A percentile compares a stretch with the other conserved stretches of the same genome.
Evolutionary conservation across 495 filamentous ascomycete species (phyloP).

Genomic region (Penicillium verhagenii): DNA sequence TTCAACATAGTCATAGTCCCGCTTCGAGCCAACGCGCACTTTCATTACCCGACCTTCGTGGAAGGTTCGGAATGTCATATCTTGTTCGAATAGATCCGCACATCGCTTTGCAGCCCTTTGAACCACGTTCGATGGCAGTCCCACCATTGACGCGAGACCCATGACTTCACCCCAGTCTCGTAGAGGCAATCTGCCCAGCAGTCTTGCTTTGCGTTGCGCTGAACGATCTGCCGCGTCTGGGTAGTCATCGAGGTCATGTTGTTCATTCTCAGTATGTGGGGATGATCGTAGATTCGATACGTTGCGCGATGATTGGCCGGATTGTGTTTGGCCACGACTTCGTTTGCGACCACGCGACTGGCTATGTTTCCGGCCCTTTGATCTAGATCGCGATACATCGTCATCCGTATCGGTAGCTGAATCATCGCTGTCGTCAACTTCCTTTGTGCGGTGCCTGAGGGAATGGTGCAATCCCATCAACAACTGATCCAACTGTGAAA

Average conservation of each 20-base stretch:
- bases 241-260: constrained; percentile 8
- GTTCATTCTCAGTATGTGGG: not conserved
- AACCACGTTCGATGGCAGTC: constrained; percentile 60
- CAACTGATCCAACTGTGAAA: constrained; percentile 63
- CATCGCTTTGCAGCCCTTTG: constrained; percentile 67
- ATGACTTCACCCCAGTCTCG: constrained; percentile 83
- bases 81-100: constrained; percentile 64
- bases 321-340: not conserved
- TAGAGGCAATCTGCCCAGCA: constrained; percentile 33
- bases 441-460: constrained; percentile 42
- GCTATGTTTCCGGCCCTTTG: constrained; percentile 17
- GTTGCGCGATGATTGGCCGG: constrained; percentile 2
- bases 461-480: constrained; percentile 65
- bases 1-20: constrained; percentile 31
- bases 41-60: constrained; percentile 38
- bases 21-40: constrained; percentile 17
- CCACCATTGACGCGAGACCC: constrained; percentile 68
- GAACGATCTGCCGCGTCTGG: not conserved
- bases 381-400: constrained; percentile 2
- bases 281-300: constrained; percentile 9
- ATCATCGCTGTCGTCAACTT: constrained; percentile 25
- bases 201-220: not conserved
- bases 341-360: constrained; percentile 33
- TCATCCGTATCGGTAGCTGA: constrained; percentile 17
- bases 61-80: constrained; percentile 59